phyloP scores from a whole-genome alignment of 352 stramenopile genomes.

The Globisporangium abappressorium region DNA sequence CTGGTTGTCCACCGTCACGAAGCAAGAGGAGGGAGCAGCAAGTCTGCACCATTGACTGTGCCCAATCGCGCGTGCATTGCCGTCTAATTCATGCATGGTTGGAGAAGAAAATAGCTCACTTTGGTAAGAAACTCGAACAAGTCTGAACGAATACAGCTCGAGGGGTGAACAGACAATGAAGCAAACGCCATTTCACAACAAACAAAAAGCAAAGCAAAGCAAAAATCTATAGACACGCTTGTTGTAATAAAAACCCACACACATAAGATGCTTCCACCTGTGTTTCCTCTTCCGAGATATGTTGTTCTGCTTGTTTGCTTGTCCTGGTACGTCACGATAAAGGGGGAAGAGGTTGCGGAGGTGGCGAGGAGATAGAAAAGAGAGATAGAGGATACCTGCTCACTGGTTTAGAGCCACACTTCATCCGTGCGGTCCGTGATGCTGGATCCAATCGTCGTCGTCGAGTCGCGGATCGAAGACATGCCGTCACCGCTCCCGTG shows the following conservation, averaged over 20 bases:
- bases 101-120: too few species aligned
- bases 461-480: constrained; percentile 59
- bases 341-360: neutral
- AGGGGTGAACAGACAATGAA: too few species aligned
- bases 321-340: neutral
- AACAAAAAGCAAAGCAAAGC: neutral
- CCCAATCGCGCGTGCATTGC: too few species aligned
- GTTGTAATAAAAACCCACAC: neutral
- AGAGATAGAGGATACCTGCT: constrained; percentile 2
- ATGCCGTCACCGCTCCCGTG: constrained; percentile 33
- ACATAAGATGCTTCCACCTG: constrained; percentile 1
- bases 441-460: constrained; percentile 44
- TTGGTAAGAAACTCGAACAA: too few species aligned
- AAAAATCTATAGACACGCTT: constrained; percentile 5
- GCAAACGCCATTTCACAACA: neutral
- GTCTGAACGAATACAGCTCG: too few species aligned
- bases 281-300: neutral
- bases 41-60: too few species aligned
- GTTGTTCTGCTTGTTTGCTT: neutral
- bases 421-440: constrained; percentile 35
- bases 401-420: constrained; percentile 23
- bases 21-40: too few species aligned
- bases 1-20: too few species aligned
- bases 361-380: neutral
- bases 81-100: too few species aligned